Base-by-base conservation (phyloP, 2,329 filamentous ascomycete genomes). In the Aspergillus sojae region DNA sequence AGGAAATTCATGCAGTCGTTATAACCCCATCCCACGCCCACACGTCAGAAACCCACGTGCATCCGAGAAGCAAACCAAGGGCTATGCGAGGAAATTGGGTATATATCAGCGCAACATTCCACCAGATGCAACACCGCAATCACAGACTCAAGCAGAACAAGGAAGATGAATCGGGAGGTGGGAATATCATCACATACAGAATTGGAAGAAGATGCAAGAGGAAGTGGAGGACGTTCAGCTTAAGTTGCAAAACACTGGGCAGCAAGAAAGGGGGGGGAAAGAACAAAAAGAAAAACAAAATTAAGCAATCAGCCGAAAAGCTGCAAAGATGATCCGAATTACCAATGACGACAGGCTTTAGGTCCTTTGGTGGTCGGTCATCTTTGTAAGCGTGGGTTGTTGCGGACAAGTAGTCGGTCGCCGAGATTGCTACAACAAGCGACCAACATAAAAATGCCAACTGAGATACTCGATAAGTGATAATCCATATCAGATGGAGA, bases 1-100 rank as follows among this genome's bases (percentile, higher is more conserved):
- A 68, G 60, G 61, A 70, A 65, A 70, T 65, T 72, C 70, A 69
- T 72, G 68, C 68, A 68, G 62, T 70, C 69, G 66, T 71, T 69
- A 71, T 63, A 66, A 63, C 62, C 66, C 65, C 65, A 39, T 63
- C 62, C 62, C 66, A 67, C 62, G 52, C 57, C 46, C 68, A 68
- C 65, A 61, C 54, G 60, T 60, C 65, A 67, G 61, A 65, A 62
- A 57, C 65, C 59, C 58, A 66, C 64, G 62, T 65, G 60, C 61
- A 62, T 66, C 63, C 54, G 58, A 53, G 64, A 68, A 62, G 59
- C 64, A 68, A 70, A 70, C 60, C 67, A 67, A 62, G 64, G 61
- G 69, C 60, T 66, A 71, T 69, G 68, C 67, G 65, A 68, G 62
- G 62, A 67, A 70, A 70, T 62, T 62, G 64, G 69, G 69, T 72